Evolutionary conservation across 441 rosid species (phyloP).

Genomic region (Bruguiera hainesii): DNA sequence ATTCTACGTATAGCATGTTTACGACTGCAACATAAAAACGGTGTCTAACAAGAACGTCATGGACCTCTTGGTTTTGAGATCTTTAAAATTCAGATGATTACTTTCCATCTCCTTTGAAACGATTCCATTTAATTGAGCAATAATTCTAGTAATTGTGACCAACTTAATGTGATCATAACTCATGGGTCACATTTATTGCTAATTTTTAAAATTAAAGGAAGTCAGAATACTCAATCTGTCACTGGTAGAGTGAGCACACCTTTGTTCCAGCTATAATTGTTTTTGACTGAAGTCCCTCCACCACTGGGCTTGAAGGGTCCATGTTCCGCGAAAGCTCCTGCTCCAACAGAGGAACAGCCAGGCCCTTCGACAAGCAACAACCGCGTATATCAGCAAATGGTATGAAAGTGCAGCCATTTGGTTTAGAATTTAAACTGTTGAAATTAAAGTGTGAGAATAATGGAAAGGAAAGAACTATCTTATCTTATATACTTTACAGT

Average conservation of each 20-base stretch:
- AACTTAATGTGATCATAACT: no score
- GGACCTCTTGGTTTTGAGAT: no score
- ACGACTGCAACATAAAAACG: conserved; percentile 29
- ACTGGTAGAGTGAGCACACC: not conserved
- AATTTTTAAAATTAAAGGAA: no score
- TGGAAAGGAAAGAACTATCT: no score
- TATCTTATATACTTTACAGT: no score
- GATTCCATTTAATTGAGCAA: no score
- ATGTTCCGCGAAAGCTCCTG: conserved; percentile 47
- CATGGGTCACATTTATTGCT: no score
- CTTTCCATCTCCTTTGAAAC: no score
- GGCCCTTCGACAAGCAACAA: conserved; percentile 18
- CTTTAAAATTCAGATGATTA: no score
- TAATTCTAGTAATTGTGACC: no score
- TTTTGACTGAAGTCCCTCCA: conserved; percentile 29
- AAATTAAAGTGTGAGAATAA: not conserved
- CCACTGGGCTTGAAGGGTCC: conserved; percentile 47
- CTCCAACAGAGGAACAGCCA: conserved; percentile 33
- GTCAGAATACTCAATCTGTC: no score
- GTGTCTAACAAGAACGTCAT: not conserved
- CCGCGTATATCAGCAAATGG: no score
- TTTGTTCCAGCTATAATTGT: conserved; percentile 36
- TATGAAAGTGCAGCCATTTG: not conserved
- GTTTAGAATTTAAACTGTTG: not conserved
- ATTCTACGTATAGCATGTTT: conserved; percentile 48